phyloP scores from a whole-genome alignment of 768 basidiomycete genomes.

The Kwoniella sp. region DNA sequence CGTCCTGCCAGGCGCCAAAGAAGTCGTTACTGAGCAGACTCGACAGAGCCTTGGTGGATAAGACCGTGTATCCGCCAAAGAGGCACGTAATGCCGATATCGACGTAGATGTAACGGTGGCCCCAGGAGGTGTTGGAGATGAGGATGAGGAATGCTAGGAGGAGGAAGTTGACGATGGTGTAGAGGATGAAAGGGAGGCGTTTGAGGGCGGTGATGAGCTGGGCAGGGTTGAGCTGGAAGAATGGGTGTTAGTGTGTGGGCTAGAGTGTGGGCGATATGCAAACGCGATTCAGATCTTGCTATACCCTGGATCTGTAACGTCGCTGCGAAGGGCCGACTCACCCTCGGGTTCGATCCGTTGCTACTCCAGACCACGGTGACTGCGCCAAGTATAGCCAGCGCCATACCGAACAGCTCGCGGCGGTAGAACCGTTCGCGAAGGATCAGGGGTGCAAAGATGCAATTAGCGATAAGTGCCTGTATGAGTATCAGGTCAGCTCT shows the following conservation, averaged over 20 bases:
- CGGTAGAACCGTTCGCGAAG: slow-evolving; percentile 67
- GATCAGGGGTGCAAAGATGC: slow-evolving; percentile 83
- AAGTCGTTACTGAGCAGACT: slow-evolving; percentile 75
- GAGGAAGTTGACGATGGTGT: slow-evolving; percentile 55
- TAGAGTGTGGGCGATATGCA: neutral
- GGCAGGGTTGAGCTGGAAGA: slow-evolving; percentile 6
- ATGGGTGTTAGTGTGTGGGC: neutral
- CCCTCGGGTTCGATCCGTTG: slow-evolving; percentile 63
- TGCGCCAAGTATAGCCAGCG: slow-evolving; percentile 78
- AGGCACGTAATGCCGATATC: slow-evolving; percentile 62
- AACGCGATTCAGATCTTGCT: neutral
- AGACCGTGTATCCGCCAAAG: slow-evolving; percentile 67
- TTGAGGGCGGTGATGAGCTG: slow-evolving; percentile 5
- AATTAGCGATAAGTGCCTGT: slow-evolving; percentile 93
- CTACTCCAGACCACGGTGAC: slow-evolving; percentile 84
- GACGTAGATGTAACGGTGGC: slow-evolving; percentile 68
- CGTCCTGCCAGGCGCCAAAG: slow-evolving; percentile 68
- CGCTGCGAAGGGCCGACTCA: slow-evolving; percentile 19
- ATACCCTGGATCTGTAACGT: no score
- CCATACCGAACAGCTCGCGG: slow-evolving; percentile 55
- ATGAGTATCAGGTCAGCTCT: neutral
- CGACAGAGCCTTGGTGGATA: slow-evolving; percentile 88
- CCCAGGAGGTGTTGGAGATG: slow-evolving; percentile 63
- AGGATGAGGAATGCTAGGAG: slow-evolving; percentile 59
- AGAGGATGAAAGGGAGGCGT: slow-evolving; percentile 15